Evolutionary conservation across 2,329 filamentous ascomycete species (phyloP), one percentile per base, ranked within the genome.

Genomic region (Neoscytalidium dimidiatum): DNA sequence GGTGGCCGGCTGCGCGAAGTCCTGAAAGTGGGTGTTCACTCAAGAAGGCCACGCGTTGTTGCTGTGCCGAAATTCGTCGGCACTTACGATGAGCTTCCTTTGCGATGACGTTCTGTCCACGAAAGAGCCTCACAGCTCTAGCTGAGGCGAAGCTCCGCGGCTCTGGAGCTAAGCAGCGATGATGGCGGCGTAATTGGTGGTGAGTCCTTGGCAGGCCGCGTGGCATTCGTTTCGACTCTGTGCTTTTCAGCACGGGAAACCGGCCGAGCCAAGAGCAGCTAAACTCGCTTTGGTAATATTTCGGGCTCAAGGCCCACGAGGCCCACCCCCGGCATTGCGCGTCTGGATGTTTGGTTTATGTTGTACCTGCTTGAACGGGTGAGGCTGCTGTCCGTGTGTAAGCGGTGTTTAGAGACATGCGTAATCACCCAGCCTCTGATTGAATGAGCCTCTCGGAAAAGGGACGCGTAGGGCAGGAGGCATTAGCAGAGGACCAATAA

Each of bases 341-440:
- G 53, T 58, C 41, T 58, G 52, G 23, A 43, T 29, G 38, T 44
- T 58, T 58, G 21, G 35, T 28, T 28, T 31, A 31, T 31, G n/a
- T n/a, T 28, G 35, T 58, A 31, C 38, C 35, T 58, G 26, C 38
- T 31, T 14, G 13, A 58, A 58, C 4, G 21, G 53, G 53, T 19
- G 58, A 49, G n/a, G 28, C 33, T 7, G 60, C 26, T 62, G 60
- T 31, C 60, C 19, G 57, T 46, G 46, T 35, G n/a, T n/a, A 14
- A 23, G 46, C 23, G 23, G 21, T 44, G 53, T 23, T 44, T 31
- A 58, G 53, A 28, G 6, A 31, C 26, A 21, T 52, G 60, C 60
- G 60, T 62, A 62, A 62, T 62, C 60, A 62, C 23, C 26, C 53
- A 28, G 46, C 60, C 49, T 52, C 46, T 52, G 44, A 62, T 52